Evolutionary conservation across 2,329 filamentous ascomycete genomes (phyloP), one percentile per base, ranked within the genome.

Genomic region (Aspergillus eucalypticola): DNA sequence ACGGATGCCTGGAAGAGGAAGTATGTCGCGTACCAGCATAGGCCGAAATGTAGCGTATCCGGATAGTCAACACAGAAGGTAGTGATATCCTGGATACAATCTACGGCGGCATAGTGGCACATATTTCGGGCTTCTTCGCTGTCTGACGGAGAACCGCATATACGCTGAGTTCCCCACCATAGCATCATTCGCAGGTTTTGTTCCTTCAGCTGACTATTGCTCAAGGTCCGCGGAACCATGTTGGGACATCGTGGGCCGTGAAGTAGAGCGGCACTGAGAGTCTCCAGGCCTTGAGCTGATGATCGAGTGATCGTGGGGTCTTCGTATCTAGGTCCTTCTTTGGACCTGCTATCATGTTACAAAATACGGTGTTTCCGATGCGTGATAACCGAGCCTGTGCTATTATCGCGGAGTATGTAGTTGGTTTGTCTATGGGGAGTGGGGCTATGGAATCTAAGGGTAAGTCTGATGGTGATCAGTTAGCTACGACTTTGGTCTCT

Each of bases 11-110:
- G 68, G 17, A 71, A 59, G 8, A 69, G 38, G 50, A 64, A 69
- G 44, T 69, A 69, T 0, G 63, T 69, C 3, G 66, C 65, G 21
- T 71, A 70, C 66, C 65, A 71, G 44, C 59, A 63, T 1, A 69
- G 27, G 0, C 67, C 60, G 5, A 52, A 29, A 23, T 69, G 66
- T 3, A 67, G 11, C 3, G 46, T 35, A 8, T 65, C 59, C 0
- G 56, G 19, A 2, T 60, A 44, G 5, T 63, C 61, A 0, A 32
- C 25, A 48, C 61, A 64, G 41, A 67, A 67, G 2, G 54, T 62
- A 0, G 65, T 59, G 21, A 67, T 65, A 5, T 63, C 64, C 42
- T 67, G 62, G 19, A 67, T 65, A 0, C 62, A 66, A 27, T 66
- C 65, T 2, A 68, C 53, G 1, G 65, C 65, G 2, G 55, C 50